Conservation (phyloP, 2,329 filamentous ascomycete species). For the Fusarium odoratissimum region DNA sequence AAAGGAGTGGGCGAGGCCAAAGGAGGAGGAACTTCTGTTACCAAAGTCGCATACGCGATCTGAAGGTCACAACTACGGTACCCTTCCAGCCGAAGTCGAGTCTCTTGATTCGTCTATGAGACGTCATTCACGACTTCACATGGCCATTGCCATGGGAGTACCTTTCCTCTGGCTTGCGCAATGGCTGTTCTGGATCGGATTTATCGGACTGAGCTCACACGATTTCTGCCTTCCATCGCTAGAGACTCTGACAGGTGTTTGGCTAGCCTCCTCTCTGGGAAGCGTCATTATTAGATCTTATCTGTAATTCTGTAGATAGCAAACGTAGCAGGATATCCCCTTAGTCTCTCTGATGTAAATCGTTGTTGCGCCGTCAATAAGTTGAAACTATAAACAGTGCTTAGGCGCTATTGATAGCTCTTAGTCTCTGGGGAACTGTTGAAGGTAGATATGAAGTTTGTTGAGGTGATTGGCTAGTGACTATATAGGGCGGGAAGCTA, state of each 20-base stretch:
- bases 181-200: constrained; percentile 31
- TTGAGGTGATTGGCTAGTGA: too few relatives aligned
- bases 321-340: background rate
- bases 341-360: too few relatives aligned
- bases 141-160: background rate
- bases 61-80: background rate
- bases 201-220: constrained; percentile 9
- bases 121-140: background rate
- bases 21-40: background rate
- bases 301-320: background rate
- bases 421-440: too few relatives aligned
- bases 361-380: too few relatives aligned
- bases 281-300: background rate
- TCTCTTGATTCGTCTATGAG: background rate
- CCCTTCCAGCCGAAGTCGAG: background rate
- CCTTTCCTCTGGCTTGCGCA: constrained; percentile 4
- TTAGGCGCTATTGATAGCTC: too few relatives aligned
- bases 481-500: too few relatives aligned
- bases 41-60: fast-evolving
- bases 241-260: fast-evolving
- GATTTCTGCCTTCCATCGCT: background rate
- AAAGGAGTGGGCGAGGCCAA: fast-evolving
- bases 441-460: too few relatives aligned
- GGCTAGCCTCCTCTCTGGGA: background rate
- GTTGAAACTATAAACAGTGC: too few relatives aligned